A percentile compares a stretch with the other conserved stretches of the same genome.
These are phyloP conservation scores for Austropuccinia psidii DNA, from an alignment of 1,284 basidiomycete species.

Conservation along the genomic window DNA sequence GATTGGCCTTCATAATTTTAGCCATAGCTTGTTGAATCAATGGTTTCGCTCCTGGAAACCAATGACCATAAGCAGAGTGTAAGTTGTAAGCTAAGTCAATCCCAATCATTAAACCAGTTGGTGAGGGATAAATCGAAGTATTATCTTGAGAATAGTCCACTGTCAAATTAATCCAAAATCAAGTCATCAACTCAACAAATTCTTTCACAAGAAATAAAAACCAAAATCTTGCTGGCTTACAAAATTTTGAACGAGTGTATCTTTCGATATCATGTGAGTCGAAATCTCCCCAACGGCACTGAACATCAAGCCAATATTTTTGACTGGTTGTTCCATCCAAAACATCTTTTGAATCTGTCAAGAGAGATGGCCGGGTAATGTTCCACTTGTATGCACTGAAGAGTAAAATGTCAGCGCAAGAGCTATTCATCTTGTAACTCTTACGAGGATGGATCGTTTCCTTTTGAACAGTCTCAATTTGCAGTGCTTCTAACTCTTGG, in stretches of 20 bases:
- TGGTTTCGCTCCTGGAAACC: slow-evolving; percentile 98
- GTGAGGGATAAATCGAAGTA: slow-evolving; percentile 96
- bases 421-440: slow-evolving; percentile 94
- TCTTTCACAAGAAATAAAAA: slow-evolving; percentile 57
- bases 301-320: slow-evolving; percentile 98
- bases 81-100: slow-evolving; percentile 97
- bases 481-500: slow-evolving; percentile 93
- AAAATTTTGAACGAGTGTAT: slow-evolving; percentile 38
- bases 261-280: slow-evolving; percentile 92
- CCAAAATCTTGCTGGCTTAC: slow-evolving; percentile 50
- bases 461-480: slow-evolving; percentile 99
- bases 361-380: slow-evolving; percentile 87
- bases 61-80: slow-evolving; percentile 98
- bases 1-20: slow-evolving; percentile 99
- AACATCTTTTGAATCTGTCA: slow-evolving; percentile 92
- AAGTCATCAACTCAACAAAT: too few relatives aligned
- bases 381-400: slow-evolving; percentile 81
- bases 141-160: slow-evolving; percentile 63
- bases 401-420: slow-evolving; percentile 88
- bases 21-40: slow-evolving; percentile 98
- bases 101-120: slow-evolving; percentile 95
- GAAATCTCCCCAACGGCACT: slow-evolving; percentile 98
- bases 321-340: slow-evolving; percentile 94
- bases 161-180: neutral
- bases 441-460: slow-evolving; percentile 98